Evolutionary conservation across 1,284 basidiomycete species (phyloP), one percentile per base, ranked within the genome.

Genomic region (Lentinula novae-zelandiae): DNA sequence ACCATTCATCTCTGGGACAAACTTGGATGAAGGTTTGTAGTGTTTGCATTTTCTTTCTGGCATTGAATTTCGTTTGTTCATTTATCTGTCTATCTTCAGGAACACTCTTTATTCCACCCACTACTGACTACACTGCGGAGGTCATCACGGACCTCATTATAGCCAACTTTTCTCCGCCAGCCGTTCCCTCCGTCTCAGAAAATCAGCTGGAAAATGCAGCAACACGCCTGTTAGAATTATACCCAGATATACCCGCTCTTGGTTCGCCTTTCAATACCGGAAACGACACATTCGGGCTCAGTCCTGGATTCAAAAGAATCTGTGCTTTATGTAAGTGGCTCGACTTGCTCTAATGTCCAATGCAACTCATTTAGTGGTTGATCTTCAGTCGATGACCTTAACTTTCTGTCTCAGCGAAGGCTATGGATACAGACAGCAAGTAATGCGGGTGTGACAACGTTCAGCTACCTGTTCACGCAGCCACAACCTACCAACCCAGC

Each of bases 11-110:
- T 69, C 78, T 9, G 80, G 80, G 8, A 78, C 77, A 1, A 76
- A 74, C 62, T 67, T 77, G 1, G 80, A 82, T 61, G 81, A 82
- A 70, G 80, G 81, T 78, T 54, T 33, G n/a, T 34, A 20, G 8
- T 3, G n/a, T 33, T 20, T 12, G 13, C 6, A 17, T 42, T n/a
- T 27, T 6, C 6, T 10, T n/a, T 40, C 8, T 7, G 53, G 15
- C 3, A 3, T 27, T 4, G 27, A 27, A 27, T 27, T 27, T 27
- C 27, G 27, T 27, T 27, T 27, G 22, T 27, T 27, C 3, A 27
- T 27, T 27, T 27, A 4, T 27, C 27, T 27, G 27, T 27, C 27
- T 27, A 27, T 27, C 27, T 48, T 13, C 9, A 57, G 55, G 55
- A 31, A 57, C 55, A 10, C 8, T n/a, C 9, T 57, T 57, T 22